Conservation (phyloP, 1,284 basidiomycete species). For the Pseudozyma thailandica region DNA sequence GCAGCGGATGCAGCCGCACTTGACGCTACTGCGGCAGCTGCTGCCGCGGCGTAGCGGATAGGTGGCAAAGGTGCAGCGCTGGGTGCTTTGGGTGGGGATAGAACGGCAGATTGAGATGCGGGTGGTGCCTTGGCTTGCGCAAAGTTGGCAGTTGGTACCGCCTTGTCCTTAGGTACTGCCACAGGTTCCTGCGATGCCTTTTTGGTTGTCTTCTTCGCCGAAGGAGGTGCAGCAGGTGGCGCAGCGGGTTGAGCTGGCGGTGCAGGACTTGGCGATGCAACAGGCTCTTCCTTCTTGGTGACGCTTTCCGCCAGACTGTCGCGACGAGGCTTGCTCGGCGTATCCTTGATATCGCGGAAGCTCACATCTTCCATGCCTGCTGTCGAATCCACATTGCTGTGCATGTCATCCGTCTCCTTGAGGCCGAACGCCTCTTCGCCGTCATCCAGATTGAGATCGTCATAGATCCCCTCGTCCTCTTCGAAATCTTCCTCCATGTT, state of each 20-base stretch:
- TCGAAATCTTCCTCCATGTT: slow-evolving; percentile 98
- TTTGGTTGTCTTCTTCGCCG: slow-evolving; percentile 51
- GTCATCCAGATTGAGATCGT: slow-evolving; percentile 96
- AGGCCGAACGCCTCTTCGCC: slow-evolving; percentile 74
- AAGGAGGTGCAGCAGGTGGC: slow-evolving; percentile 15
- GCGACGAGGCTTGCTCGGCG: slow-evolving; percentile 37
- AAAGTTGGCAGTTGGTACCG: slow-evolving; percentile 80
- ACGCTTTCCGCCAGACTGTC: slow-evolving; percentile 38
- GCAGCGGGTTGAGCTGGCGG: neutral
- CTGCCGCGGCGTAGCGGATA: slow-evolving; percentile 89
- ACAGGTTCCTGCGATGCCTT: slow-evolving; percentile 47
- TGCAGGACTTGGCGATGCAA: slow-evolving; percentile 74
- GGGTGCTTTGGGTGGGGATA: slow-evolving; percentile 56
- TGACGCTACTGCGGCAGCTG: slow-evolving; percentile 76
- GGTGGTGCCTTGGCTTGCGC: slow-evolving; percentile 73
- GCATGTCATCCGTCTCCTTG: slow-evolving; percentile 75
- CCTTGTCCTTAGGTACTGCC: slow-evolving; percentile 73
- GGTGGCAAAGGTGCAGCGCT: slow-evolving; percentile 71
- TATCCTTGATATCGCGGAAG: slow-evolving; percentile 38
- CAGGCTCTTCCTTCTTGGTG: slow-evolving; percentile 13
- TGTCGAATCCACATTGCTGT: slow-evolving; percentile 71
- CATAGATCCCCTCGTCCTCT: slow-evolving; percentile 97
- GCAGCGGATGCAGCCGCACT: slow-evolving; percentile 37
- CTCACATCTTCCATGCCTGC: slow-evolving; percentile 69
- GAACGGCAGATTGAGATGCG: slow-evolving; percentile 40